These are phyloP conservation scores for Hansenula sp. DNA, from an alignment of 1,139 yeast species.

Conservation along the genomic window DNA sequence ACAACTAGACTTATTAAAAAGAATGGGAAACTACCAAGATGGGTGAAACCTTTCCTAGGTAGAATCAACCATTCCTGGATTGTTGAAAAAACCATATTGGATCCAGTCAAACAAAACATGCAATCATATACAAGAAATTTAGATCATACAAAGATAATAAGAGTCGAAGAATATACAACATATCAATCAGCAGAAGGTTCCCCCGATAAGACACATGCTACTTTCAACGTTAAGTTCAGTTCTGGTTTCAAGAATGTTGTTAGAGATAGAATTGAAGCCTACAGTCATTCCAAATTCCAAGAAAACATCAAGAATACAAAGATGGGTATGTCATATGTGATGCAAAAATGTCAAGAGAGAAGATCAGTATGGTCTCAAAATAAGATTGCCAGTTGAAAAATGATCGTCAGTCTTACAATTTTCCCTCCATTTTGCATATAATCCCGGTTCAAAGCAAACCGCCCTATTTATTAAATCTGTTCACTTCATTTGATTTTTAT, in stretches of 20 bases:
- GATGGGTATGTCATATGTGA: slow-evolving; percentile 73
- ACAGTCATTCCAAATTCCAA: slow-evolving; percentile 73
- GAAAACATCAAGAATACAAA: slow-evolving; percentile 66
- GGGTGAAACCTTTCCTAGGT: slow-evolving; percentile 77
- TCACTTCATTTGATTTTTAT: too few relatives aligned
- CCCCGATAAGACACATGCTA: slow-evolving; percentile 35
- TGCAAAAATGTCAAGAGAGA: slow-evolving; percentile 50
- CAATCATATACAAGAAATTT: slow-evolving; percentile 76
- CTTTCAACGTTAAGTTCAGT: slow-evolving; percentile 62
- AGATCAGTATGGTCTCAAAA: neutral
- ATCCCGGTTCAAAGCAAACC: too few relatives aligned
- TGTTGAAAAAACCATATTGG: slow-evolving; percentile 73
- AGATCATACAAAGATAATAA: slow-evolving; percentile 77
- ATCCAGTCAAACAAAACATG: slow-evolving; percentile 56
- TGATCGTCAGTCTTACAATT: too few relatives aligned
- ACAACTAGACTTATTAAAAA: slow-evolving; percentile 77
- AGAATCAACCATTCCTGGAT: slow-evolving; percentile 76
- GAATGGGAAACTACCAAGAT: slow-evolving; percentile 75
- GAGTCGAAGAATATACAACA: slow-evolving; percentile 73
- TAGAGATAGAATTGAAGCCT: slow-evolving; percentile 71
- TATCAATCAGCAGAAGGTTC: slow-evolving; percentile 33
- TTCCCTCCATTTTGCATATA: too few relatives aligned
- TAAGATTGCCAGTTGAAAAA: neutral
- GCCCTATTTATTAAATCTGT: too few relatives aligned
- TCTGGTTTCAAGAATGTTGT: slow-evolving; percentile 66